Conservation (phyloP, 495 filamentous ascomycete species). For the Penicillium coffeae region DNA sequence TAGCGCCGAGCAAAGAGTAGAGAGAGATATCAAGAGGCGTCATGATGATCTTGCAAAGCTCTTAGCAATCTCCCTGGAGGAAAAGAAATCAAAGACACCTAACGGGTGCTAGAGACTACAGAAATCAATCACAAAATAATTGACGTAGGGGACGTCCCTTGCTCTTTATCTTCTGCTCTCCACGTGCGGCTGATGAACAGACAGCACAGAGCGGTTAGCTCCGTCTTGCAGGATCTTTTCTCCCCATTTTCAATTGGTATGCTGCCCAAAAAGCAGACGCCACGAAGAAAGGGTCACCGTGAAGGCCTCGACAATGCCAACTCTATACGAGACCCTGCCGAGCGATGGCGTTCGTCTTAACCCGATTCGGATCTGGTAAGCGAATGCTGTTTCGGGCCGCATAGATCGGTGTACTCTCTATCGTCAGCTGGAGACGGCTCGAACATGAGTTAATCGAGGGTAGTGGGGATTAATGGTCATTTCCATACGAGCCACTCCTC, state of each 20-base stretch:
- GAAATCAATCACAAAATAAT: too few species aligned
- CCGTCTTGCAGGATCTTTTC: background rate
- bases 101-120: background rate
- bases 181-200: conserved; percentile 1
- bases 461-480: too few species aligned
- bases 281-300: background rate
- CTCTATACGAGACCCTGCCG: conserved; percentile 20
- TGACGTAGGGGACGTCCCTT: conserved; percentile 5
- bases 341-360: conserved; percentile 11
- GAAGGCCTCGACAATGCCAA: conserved; percentile 3
- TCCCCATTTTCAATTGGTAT: background rate
- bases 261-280: background rate
- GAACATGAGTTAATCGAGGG: too few species aligned
- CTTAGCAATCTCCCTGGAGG: background rate
- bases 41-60: conserved; percentile 13
- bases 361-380: conserved; percentile 21
- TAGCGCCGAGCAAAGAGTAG: conserved; percentile 19
- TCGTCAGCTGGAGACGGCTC: too few species aligned
- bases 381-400: conserved; percentile 18
- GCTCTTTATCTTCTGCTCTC: conserved; percentile 5
- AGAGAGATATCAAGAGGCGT: conserved; percentile 23
- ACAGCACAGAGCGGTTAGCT: background rate
- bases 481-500: too few species aligned
- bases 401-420: too few species aligned
- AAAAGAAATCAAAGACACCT: background rate